Conservation (phyloP, 768 basidiomycete genomes). For the Calocybe indica region DNA sequence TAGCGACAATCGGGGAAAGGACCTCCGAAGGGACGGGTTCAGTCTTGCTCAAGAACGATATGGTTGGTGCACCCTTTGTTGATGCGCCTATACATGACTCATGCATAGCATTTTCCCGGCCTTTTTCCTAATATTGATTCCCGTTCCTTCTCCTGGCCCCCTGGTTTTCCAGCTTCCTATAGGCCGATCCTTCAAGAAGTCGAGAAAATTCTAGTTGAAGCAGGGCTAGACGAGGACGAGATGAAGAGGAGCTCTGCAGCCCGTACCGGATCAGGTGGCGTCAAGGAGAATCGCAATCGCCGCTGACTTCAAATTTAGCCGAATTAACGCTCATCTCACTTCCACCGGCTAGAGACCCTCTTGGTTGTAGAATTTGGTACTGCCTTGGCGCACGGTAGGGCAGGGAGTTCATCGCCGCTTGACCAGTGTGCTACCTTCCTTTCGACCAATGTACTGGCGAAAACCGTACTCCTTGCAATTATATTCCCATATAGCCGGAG, state of each 20-base stretch:
- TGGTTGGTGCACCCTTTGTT: conserved; percentile 32
- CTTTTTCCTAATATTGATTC: not conserved
- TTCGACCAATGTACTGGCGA: no score
- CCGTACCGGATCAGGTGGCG: conserved; percentile 26
- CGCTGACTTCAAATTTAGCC: conserved; percentile 12
- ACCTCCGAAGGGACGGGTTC: conserved; percentile 75
- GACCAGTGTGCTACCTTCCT: no score
- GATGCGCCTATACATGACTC: not conserved
- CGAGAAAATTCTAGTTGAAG: conserved; percentile 76
- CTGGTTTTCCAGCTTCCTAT: conserved; percentile 55
- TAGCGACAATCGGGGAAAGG: conserved; percentile 69
- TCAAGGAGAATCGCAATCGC: conserved; percentile 48
- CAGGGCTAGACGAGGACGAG: conserved; percentile 81
- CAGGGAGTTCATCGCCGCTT: no score
- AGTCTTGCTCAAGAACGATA: conserved; percentile 69
- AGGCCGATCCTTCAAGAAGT: conserved; percentile 80
- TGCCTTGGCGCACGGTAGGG: no score
- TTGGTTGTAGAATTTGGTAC: no score
- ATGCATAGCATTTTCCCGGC: not conserved
- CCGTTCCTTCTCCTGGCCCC: no score
- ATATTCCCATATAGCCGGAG: no score
- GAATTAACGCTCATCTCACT: no score
- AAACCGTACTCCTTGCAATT: no score
- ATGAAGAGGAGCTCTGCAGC: conserved; percentile 55
- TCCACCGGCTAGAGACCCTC: no score